Evolutionary conservation across 1,139 yeast species (phyloP).

Genomic region (Casaregolazyma suthepensis): DNA sequence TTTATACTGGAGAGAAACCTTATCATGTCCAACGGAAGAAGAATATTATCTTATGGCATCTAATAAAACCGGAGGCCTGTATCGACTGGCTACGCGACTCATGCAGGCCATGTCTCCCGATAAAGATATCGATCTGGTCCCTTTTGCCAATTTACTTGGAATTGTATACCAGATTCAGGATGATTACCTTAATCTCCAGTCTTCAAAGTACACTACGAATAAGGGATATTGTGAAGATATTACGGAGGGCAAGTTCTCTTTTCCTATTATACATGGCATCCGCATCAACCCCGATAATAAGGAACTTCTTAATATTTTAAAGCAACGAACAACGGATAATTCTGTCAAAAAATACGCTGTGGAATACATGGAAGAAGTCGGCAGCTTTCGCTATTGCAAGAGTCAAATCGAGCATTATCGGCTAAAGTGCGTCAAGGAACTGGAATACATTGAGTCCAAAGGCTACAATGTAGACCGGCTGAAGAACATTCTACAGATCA

Average conservation of each 20-base stretch:
- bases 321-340: conserved; percentile 34
- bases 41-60: conserved; percentile 76
- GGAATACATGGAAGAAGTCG: conserved; percentile 38
- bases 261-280: conserved; percentile 71
- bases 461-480: conserved; percentile 14
- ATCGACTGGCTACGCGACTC: conserved; percentile 63
- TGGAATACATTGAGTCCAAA: conserved; percentile 13
- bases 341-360: conserved; percentile 46
- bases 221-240: conserved; percentile 87
- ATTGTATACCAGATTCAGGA: conserved; percentile 78
- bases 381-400: conserved; percentile 39
- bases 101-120: conserved; percentile 39
- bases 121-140: conserved; percentile 35
- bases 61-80: conserved; percentile 85
- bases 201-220: conserved; percentile 46
- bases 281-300: conserved; percentile 33
- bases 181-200: conserved; percentile 63
- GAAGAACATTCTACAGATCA: conserved; percentile 14
- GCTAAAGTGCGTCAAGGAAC: conserved; percentile 16
- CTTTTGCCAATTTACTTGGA: conserved; percentile 74
- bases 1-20: conserved; percentile 74
- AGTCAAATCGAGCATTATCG: conserved; percentile 19
- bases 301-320: conserved; percentile 39
- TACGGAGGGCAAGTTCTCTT: conserved; percentile 81
- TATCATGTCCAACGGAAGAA: conserved; percentile 56